Evolutionary conservation across 1,284 basidiomycete species (phyloP).

Genomic region (Ganoderma multipileum): DNA sequence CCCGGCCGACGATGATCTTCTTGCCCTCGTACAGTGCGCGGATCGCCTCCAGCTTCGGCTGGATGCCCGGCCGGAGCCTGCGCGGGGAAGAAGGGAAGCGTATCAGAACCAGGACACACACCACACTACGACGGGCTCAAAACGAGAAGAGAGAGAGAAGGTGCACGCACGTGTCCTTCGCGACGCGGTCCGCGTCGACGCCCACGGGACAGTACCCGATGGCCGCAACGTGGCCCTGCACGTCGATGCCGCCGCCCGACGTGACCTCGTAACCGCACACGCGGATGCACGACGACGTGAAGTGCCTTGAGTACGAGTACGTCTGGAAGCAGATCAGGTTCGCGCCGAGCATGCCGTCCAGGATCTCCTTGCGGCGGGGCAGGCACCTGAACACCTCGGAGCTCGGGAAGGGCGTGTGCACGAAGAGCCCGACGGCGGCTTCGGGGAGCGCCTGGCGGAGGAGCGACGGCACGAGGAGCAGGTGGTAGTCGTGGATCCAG

Average conservation of each 20-base stretch:
- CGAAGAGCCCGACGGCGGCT: constrained; percentile 89
- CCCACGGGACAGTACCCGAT: constrained; percentile 96
- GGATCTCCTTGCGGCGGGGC: constrained; percentile 85
- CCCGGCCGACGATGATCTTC: constrained; percentile 99
- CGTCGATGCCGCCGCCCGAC: constrained; percentile 79
- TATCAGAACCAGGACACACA: constrained; percentile 7
- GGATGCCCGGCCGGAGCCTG: constrained; percentile 80
- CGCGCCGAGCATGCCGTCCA: constrained; percentile 98
- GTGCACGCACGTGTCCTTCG: constrained; percentile 73
- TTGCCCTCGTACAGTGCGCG: constrained; percentile 91
- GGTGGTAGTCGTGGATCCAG: constrained; percentile 93
- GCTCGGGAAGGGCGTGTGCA: constrained; percentile 97
- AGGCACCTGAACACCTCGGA: constrained; percentile 90
- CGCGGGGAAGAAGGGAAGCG: neutral
- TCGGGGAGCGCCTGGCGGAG: constrained; percentile 82
- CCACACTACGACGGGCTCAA: neutral
- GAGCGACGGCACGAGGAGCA: constrained; percentile 89
- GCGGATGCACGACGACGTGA: constrained; percentile 92
- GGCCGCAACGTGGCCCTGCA: constrained; percentile 86
- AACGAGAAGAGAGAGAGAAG: neutral
- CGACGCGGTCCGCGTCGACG: constrained; percentile 93
- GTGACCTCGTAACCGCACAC: constrained; percentile 96
- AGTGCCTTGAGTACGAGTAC: constrained; percentile 97
- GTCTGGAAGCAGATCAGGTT: constrained; percentile 98
- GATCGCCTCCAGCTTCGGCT: constrained; percentile 89